These are phyloP conservation scores for Dactylellina drechsleri DNA, from an alignment of 2,329 filamentous ascomycete genomes.

Conservation along the genomic window DNA sequence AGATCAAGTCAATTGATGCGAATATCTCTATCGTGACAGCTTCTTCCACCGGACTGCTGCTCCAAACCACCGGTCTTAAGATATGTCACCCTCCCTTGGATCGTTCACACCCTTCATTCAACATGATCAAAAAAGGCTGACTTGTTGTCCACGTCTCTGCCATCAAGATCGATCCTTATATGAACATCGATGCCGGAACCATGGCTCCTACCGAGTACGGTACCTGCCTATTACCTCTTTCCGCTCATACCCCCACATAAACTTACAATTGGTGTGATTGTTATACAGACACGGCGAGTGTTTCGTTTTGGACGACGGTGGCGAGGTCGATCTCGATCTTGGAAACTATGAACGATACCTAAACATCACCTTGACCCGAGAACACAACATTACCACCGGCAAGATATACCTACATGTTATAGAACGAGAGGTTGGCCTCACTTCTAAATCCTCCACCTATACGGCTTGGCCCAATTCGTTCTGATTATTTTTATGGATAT, in stretches of 20 bases:
- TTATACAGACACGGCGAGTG: slow-evolving; percentile 79
- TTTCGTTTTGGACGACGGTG: slow-evolving; percentile 86
- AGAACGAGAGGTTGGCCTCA: slow-evolving; percentile 68
- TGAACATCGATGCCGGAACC: slow-evolving; percentile 79
- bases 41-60: slow-evolving; percentile 76
- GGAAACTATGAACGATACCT: slow-evolving; percentile 85
- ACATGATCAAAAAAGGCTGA: slow-evolving; percentile 57
- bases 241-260: neutral
- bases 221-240: neutral
- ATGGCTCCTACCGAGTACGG: slow-evolving; percentile 73
- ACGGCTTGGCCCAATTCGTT: neutral
- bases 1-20: slow-evolving; percentile 32
- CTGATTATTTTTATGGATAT: neutral
- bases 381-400: slow-evolving; percentile 97
- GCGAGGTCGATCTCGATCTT: slow-evolving; percentile 78
- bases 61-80: slow-evolving; percentile 83
- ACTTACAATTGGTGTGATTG: slow-evolving; percentile 29
- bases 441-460: neutral
- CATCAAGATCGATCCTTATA: slow-evolving; percentile 78
- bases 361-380: slow-evolving; percentile 79
- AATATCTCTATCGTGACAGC: slow-evolving; percentile 63
- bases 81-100: slow-evolving; percentile 65
- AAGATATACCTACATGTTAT: slow-evolving; percentile 95
- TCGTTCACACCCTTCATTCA: slow-evolving; percentile 26
- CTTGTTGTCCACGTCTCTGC: slow-evolving; percentile 67